phyloP scores from a whole-genome alignment of 306 rosid genomes.

The Myrica gale region DNA sequence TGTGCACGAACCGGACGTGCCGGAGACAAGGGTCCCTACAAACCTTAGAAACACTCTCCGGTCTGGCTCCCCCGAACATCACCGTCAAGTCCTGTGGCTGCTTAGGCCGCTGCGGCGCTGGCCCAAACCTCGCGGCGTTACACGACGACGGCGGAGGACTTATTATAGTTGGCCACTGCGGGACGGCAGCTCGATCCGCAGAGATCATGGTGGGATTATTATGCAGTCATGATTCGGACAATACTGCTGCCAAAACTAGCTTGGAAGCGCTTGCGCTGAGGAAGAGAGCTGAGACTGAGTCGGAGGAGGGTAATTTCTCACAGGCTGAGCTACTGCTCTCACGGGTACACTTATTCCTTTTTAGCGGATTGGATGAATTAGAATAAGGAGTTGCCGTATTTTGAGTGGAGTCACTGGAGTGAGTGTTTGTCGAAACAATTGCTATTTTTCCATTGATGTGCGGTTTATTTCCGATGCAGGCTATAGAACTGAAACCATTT shows the following conservation, averaged over 20 bases:
- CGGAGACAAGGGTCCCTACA: conserved; percentile 79
- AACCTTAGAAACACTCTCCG: conserved; percentile 61
- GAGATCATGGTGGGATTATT: conserved; percentile 48
- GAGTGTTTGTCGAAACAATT: neutral
- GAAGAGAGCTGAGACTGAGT: conserved; percentile 58
- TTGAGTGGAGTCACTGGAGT: neutral
- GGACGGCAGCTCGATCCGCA: conserved; percentile 61
- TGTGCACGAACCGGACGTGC: conserved; percentile 82
- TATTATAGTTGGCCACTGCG: conserved; percentile 54
- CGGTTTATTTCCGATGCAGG: conserved; percentile 51
- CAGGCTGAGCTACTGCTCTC: conserved; percentile 70
- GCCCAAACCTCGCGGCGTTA: conserved; percentile 69
- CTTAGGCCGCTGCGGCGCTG: conserved; percentile 73
- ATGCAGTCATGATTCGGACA: conserved; percentile 15
- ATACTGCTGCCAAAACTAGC: conserved; percentile 28
- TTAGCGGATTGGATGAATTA: too few relatives aligned
- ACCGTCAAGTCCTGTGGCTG: conserved; percentile 64
- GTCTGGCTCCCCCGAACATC: conserved; percentile 61
- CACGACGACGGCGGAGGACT: conserved; percentile 36
- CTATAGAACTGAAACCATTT: conserved; percentile 63
- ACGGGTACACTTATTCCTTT: conserved; percentile 38
- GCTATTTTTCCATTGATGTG: neutral
- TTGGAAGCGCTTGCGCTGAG: conserved; percentile 80
- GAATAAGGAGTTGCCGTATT: neutral
- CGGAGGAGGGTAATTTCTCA: conserved; percentile 40